Conservation (phyloP, 208 protist species). For the Crithidia bombi region DNA sequence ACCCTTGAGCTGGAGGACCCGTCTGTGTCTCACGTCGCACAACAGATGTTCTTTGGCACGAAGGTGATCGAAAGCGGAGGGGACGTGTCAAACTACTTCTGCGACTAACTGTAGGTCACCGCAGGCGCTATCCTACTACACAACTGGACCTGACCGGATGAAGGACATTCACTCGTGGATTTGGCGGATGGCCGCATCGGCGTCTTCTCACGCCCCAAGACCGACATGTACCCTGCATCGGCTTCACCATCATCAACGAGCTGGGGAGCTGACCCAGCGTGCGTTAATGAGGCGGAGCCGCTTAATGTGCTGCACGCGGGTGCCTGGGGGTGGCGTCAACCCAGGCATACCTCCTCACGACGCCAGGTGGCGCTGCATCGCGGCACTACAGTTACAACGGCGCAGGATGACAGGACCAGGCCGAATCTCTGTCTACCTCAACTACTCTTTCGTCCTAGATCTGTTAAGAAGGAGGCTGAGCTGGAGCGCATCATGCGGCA, state of each 20-base stretch:
- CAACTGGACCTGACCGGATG: conserved; percentile 56
- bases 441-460: conserved; percentile 62
- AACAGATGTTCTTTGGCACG: conserved; percentile 52
- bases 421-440: conserved; percentile 58
- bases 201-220: conserved; percentile 64
- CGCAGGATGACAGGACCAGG: conserved; percentile 30
- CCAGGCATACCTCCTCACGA: conserved; percentile 55
- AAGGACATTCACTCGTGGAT: conserved; percentile 64
- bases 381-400: conserved; percentile 64
- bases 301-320: conserved; percentile 51
- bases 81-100: conserved; percentile 52
- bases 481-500: no score
- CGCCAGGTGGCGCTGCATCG: conserved; percentile 62
- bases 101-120: conserved; percentile 51
- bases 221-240: conserved; percentile 43
- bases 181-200: conserved; percentile 52
- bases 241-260: conserved; percentile 51
- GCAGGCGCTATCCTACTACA: conserved; percentile 54
- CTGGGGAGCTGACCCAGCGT: conserved; percentile 48
- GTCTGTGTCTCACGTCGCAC: conserved; percentile 50
- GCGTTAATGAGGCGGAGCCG: conserved; percentile 33
- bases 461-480: conserved; percentile 48
- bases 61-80: conserved; percentile 53
- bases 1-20: conserved; percentile 56
- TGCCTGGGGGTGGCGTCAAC: conserved; percentile 61